Conservation (phyloP, 352 stramenopile genomes). For the Globisporangium spiculum region DNA sequence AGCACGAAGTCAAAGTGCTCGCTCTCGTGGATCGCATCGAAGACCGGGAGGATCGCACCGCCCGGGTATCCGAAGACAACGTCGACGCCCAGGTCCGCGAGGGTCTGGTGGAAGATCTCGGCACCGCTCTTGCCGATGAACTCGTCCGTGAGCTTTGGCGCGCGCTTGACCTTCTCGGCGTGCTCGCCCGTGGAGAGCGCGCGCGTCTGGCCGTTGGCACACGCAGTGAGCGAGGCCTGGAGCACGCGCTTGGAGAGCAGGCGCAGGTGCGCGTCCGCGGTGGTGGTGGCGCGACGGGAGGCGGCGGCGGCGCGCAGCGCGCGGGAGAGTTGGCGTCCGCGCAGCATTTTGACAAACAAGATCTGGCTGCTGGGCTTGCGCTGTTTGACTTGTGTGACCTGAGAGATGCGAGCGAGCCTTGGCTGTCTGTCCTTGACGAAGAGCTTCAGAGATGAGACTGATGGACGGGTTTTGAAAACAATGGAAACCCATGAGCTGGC, state of each 20-base stretch:
- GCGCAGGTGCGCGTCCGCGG: neutral
- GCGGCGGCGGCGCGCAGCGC: constrained; percentile 30
- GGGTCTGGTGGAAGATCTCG: constrained; percentile 93
- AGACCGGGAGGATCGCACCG: constrained; percentile 91
- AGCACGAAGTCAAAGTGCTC: constrained; percentile 81
- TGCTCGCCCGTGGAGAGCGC: constrained; percentile 35
- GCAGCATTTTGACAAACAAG: constrained; percentile 37
- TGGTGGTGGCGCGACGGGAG: constrained; percentile 9
- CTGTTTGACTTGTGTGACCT: constrained; percentile 4
- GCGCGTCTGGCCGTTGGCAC: constrained; percentile 19
- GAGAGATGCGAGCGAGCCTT: neutral
- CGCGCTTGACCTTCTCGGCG: constrained; percentile 30
- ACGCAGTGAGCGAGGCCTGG: constrained; percentile 12
- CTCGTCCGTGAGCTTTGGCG: constrained; percentile 69
- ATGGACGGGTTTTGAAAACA: neutral
- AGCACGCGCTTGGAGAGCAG: constrained; percentile 13
- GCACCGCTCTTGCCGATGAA: constrained; percentile 91
- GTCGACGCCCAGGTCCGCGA: constrained; percentile 88
- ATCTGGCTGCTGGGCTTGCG: constrained; percentile 18
- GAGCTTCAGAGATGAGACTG: neutral
- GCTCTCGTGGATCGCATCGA: constrained; percentile 93
- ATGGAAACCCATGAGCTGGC: constrained; percentile 2
- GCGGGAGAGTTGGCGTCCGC: constrained; percentile 42
- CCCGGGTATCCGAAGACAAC: constrained; percentile 94
- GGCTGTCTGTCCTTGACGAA: neutral